Evolutionary conservation across 2,329 filamentous ascomycete genomes (phyloP).

Genomic region (Aphanoascus verrucosus): DNA sequence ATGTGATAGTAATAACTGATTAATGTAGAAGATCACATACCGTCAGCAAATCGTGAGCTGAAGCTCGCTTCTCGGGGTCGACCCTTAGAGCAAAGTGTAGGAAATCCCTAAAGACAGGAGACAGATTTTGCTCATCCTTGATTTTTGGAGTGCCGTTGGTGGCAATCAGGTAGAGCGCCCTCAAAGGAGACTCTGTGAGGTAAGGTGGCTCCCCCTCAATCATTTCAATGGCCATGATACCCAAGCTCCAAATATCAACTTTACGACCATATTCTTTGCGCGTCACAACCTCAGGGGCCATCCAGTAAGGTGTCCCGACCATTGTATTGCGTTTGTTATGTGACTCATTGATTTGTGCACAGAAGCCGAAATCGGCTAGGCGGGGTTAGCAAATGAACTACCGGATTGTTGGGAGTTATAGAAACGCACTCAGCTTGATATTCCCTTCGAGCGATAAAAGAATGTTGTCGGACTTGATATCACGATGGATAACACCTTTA

Average conservation of each 20-base stretch:
- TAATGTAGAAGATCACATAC: conserved; percentile 47
- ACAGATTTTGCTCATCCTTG: conserved; percentile 80
- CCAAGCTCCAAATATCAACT: conserved; percentile 96
- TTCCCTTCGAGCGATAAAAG: conserved; percentile 85
- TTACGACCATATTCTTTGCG: conserved; percentile 96
- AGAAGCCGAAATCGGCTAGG: conserved; percentile 92
- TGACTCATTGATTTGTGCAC: conserved; percentile 92
- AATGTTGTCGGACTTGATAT: conserved; percentile 99
- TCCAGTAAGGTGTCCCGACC: conserved; percentile 99
- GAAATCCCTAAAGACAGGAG: conserved; percentile 78
- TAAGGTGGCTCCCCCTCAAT: conserved; percentile 97
- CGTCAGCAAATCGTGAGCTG: conserved; percentile 82
- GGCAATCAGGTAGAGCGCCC: conserved; percentile 89
- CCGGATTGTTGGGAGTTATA: too few species aligned
- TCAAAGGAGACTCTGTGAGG: conserved; percentile 83
- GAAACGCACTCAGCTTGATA: conserved; percentile 81
- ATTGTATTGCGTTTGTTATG: conserved; percentile 97
- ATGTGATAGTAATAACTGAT: neutral
- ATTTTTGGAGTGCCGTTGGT: conserved; percentile 92
- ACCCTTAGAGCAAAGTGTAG: conserved; percentile 88
- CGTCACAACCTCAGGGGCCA: conserved; percentile 96
- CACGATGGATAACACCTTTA: conserved; percentile 94
- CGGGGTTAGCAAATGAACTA: conserved; percentile 18
- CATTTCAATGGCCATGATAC: conserved; percentile 99
- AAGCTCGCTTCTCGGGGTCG: conserved; percentile 91